Evolutionary conservation across 2,329 filamentous ascomycete genomes (phyloP).

Genomic region (Aspergillus caelatus): DNA sequence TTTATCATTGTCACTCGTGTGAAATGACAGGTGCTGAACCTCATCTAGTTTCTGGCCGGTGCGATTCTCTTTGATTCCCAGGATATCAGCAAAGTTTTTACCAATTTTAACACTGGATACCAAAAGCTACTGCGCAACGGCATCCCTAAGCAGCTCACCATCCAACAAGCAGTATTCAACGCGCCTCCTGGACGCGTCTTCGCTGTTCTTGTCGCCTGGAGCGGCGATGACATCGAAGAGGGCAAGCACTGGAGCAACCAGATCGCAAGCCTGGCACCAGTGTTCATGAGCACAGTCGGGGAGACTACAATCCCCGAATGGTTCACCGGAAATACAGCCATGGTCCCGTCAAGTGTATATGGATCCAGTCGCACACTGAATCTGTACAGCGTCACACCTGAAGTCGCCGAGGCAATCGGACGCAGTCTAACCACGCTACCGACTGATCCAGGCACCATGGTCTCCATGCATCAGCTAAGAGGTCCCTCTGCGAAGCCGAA

Average conservation of each 20-base stretch:
- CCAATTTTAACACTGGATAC: constrained; percentile 18
- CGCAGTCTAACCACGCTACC: constrained; percentile 2
- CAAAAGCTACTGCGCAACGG: constrained; percentile 8
- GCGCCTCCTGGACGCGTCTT: constrained; percentile 16
- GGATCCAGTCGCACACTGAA: constrained; percentile 14
- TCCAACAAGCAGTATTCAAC: constrained; percentile 20
- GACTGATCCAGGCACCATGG: constrained; percentile 14
- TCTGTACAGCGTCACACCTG: constrained; percentile 8
- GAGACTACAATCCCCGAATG: constrained; percentile 16
- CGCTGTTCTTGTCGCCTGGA: constrained; percentile 18
- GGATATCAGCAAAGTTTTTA: constrained; percentile 12
- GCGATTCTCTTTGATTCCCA: constrained; percentile 19
- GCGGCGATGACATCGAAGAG: constrained; percentile 9
- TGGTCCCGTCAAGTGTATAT: constrained; percentile 7
- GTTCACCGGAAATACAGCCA: background rate
- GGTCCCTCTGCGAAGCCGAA: constrained; percentile 14
- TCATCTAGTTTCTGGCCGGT: constrained; percentile 22
- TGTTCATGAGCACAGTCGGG: constrained; percentile 17
- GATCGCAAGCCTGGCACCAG: constrained; percentile 17
- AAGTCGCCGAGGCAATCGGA: constrained; percentile 14
- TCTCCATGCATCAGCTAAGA: constrained; percentile 23
- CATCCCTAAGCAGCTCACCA: constrained; percentile 11
- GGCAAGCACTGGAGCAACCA: constrained; percentile 20
- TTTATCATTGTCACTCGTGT: background rate
- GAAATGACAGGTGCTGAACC: background rate